Evolutionary conservation across 495 filamentous ascomycete genomes (phyloP).

Genomic region (Penicillium cosmopolitanum): DNA sequence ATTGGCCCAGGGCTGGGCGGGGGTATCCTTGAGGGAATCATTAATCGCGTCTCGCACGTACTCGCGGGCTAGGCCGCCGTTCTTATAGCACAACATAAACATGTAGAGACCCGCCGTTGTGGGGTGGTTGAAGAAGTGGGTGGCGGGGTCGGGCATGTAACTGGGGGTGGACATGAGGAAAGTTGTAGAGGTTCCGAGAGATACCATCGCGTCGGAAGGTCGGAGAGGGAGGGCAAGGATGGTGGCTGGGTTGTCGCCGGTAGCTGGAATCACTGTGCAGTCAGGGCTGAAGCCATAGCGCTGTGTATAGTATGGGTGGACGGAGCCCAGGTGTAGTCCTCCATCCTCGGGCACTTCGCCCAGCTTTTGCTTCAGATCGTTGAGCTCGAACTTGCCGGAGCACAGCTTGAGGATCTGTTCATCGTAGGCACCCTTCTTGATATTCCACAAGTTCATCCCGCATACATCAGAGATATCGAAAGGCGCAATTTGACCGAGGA

Average conservation of each 20-base stretch:
- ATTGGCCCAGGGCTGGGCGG: conserved; percentile 64
- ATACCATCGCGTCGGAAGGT: conserved; percentile 88
- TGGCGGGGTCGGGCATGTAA: conserved; percentile 84
- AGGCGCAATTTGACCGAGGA: conserved; percentile 82
- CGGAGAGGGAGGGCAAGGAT: conserved; percentile 88
- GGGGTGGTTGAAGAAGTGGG: conserved; percentile 90
- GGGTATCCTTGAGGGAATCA: conserved; percentile 40
- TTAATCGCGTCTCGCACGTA: conserved; percentile 75
- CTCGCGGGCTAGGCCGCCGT: conserved; percentile 91
- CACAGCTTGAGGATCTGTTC: conserved; percentile 74
- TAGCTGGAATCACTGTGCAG: conserved; percentile 82
- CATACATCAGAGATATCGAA: conserved; percentile 95
- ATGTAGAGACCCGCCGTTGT: conserved; percentile 82
- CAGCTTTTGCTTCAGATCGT: conserved; percentile 75
- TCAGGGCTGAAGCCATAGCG: conserved; percentile 76
- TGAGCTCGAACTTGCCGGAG: conserved; percentile 68
- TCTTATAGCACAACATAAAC: conserved; percentile 99
- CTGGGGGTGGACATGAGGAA: conserved; percentile 94
- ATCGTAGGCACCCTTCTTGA: conserved; percentile 71
- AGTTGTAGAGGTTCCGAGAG: conserved; percentile 91
- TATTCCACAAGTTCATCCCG: conserved; percentile 97
- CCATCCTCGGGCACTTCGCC: conserved; percentile 80
- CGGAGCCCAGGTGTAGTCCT: conserved; percentile 72
- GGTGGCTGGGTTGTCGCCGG: conserved; percentile 94
- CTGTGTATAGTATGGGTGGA: conserved; percentile 74